Evolutionary conservation across 768 basidiomycete species (phyloP).

Genomic region (Xerocomellus chrysenteron): DNA sequence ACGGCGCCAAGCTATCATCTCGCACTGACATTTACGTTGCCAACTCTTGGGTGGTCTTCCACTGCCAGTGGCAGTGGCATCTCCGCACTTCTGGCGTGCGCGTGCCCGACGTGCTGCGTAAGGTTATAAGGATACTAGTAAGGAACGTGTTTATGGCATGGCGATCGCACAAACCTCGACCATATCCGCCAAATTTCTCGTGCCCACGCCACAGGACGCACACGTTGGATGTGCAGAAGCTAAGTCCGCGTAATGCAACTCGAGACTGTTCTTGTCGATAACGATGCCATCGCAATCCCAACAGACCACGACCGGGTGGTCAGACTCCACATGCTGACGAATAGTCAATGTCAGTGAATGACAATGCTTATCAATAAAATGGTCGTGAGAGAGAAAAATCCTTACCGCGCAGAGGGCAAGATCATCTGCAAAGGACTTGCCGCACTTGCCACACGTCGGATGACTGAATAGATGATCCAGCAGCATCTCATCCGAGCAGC

Average conservation of each 20-base stretch:
- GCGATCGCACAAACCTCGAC: conserved; percentile 18
- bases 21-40: conserved; percentile 3
- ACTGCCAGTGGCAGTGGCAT: no score
- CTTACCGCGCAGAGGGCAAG: conserved; percentile 23
- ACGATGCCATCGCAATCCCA: conserved; percentile 31
- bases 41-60: neutral
- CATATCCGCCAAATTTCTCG: conserved; percentile 14
- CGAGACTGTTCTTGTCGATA: conserved; percentile 19
- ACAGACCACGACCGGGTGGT: conserved; percentile 27
- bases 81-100: conserved; percentile 10
- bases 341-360: neutral
- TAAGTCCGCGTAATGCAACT: conserved; percentile 24
- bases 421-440: conserved; percentile 17
- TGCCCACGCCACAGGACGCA: conserved; percentile 17
- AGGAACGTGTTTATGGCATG: neutral
- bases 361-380: neutral
- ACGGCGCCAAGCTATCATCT: neutral
- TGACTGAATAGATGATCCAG: conserved; percentile 26
- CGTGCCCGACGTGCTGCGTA: conserved; percentile 20
- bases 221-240: conserved; percentile 21
- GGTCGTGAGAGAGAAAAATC: neutral
- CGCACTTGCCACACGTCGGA: conserved; percentile 25
- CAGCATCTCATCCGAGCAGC: conserved; percentile 26
- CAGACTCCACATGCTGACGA: conserved; percentile 22
- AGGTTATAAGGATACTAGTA: neutral